Conservation (phyloP, 176 grass and related monocot genomes). For the Poa annua region DNA sequence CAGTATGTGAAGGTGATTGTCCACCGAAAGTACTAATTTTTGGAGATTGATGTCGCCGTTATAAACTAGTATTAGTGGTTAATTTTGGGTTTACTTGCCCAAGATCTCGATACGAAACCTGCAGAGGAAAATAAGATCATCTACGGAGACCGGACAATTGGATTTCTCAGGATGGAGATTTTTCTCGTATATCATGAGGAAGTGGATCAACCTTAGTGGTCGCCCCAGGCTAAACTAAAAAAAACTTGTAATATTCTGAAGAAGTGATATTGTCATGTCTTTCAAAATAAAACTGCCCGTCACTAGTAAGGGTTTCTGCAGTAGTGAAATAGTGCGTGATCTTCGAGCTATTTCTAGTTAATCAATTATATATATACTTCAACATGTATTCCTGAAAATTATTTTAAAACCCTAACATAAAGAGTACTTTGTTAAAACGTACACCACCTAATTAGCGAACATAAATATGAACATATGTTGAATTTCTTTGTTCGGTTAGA, state of each 20-base stretch:
- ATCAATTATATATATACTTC: background rate
- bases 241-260: background rate
- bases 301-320: no score
- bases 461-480: background rate
- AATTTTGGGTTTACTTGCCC: no score
- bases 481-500: background rate
- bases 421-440: background rate
- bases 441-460: background rate
- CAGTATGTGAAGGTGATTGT: background rate
- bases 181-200: background rate
- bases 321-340: background rate
- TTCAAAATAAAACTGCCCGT: no score
- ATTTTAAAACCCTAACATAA: background rate
- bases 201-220: background rate
- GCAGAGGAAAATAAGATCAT: background rate
- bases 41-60: background rate
- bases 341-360: background rate
- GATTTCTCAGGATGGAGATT: background rate
- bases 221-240: background rate
- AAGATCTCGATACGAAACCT: background rate
- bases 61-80: background rate
- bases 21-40: slow-evolving; percentile 39
- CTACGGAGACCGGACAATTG: background rate
- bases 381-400: background rate
- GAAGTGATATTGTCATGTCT: background rate